Conservation (phyloP, 78 protist species). For the Dictyostelium citrinum region DNA sequence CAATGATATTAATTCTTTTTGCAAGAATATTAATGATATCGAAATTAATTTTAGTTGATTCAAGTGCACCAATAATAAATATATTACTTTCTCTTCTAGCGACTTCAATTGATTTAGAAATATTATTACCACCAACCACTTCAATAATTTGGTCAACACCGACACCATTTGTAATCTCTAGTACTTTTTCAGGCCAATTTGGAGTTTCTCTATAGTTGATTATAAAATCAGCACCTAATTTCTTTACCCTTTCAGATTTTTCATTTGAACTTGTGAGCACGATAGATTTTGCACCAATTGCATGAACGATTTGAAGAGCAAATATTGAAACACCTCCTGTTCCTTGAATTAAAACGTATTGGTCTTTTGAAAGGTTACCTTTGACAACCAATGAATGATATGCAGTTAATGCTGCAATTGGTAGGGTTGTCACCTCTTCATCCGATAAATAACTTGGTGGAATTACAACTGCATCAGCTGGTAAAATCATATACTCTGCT, state of each 20-base stretch:
- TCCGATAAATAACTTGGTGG: conserved; percentile 12
- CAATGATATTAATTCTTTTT: not conserved
- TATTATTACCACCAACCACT: conserved; percentile 3
- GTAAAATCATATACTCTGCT: conserved; percentile 5
- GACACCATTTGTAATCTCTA: conserved; percentile 8
- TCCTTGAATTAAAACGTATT: not conserved
- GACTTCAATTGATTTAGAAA: not conserved
- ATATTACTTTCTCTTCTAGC: conserved; percentile 3
- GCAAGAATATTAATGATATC: conserved; percentile 1
- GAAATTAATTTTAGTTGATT: not conserved
- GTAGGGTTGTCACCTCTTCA: conserved; percentile 18
- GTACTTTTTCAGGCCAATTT: conserved; percentile 8
- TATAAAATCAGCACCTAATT: not conserved
- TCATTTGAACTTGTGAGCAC: conserved; percentile 25
- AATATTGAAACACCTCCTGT: conserved; percentile 27
- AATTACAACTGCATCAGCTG: not conserved
- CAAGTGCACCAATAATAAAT: not conserved
- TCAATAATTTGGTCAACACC: conserved; percentile 26
- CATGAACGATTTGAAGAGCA: conserved; percentile 14
- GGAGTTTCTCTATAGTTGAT: not conserved
- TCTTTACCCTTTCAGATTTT: not conserved
- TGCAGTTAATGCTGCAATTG: conserved; percentile 34
- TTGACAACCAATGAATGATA: conserved; percentile 8
- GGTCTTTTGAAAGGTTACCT: not conserved
- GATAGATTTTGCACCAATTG: conserved; percentile 1